Evolutionary conservation across 352 stramenopile species (phyloP).

Genomic region (Phytophthora ohioensis): DNA sequence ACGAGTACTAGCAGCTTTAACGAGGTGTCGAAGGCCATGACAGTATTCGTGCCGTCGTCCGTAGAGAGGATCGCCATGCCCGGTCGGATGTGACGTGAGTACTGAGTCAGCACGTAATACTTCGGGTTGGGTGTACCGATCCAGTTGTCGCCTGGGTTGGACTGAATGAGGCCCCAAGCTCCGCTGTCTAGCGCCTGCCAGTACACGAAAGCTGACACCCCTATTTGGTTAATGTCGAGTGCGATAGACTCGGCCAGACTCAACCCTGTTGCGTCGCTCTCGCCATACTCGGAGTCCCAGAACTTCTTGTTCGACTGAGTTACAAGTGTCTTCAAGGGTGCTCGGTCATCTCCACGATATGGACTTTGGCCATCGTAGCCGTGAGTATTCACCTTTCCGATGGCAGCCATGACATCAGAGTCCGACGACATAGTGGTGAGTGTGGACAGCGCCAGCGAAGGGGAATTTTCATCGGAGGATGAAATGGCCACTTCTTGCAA

Average conservation of each 20-base stretch:
- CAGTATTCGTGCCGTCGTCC: constrained; percentile 44
- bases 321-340: constrained; percentile 41
- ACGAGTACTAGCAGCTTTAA: constrained; percentile 50
- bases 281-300: constrained; percentile 73
- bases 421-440: constrained; percentile 40
- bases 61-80: constrained; percentile 63
- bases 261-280: constrained; percentile 54
- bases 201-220: constrained; percentile 68
- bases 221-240: constrained; percentile 67
- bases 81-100: constrained; percentile 65
- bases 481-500: constrained; percentile 46
- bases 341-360: constrained; percentile 53
- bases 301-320: constrained; percentile 46
- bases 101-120: constrained; percentile 63
- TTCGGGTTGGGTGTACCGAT: constrained; percentile 55
- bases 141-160: constrained; percentile 44
- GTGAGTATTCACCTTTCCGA: constrained; percentile 69
- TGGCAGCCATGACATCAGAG: constrained; percentile 34
- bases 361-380: constrained; percentile 54
- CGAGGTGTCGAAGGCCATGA: constrained; percentile 47
- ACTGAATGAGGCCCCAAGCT: constrained; percentile 59
- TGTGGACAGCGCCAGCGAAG: constrained; percentile 43
- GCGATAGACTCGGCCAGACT: constrained; percentile 61
- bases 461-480: constrained; percentile 65
- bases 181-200: constrained; percentile 65